Base-by-base conservation (phyloP, 352 stramenopile genomes). In the Phytopythium oedochilum region DNA sequence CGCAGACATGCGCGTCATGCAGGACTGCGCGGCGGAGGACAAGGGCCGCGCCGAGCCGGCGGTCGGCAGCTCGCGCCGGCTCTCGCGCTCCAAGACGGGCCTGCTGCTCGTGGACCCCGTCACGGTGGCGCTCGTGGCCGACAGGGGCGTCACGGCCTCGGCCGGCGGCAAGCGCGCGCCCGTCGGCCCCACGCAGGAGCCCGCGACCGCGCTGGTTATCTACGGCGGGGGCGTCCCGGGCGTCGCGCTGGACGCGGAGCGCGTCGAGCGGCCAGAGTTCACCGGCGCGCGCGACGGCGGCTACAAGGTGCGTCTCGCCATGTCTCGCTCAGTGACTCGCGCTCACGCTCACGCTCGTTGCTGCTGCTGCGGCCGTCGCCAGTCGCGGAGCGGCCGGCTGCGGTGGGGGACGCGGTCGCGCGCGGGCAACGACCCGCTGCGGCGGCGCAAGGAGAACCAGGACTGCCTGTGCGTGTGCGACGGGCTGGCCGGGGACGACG, bases 401-500 rank as follows among this genome's bases (percentile, higher is more conserved):
- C 60, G 55, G 6, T 93, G 83, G 83, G 83, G 83, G 20, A 55
- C 60, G 23, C 64, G 73, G 35, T 82, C 64, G 7, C 71, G 83
- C 46, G 80, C 83, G 22, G 83, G 83, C 29, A 88, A 87, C 57
- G 83, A 93, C 56, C 71, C 78, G 14, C 53, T 93, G 56, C 64
- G 75, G n/a, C 76, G 83, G n/a, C 74, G 83, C 3, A 93, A 93
- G 43, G 80, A 93, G 62, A 93, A 93, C 61, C 83, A 93, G 59
- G 83, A 93, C 63, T 73, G 66, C 25, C 77, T 93, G 34, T 88
- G 70, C 36, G 68, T 93, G 18, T 71, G 63, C 48, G 80, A 91
- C 45, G 56, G 46, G 12, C 44, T 91, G 31, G 71, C 58, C 3
- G 63, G 78, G 5, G 77, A 88, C 38, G n/a, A 48, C 7, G 58